Evolutionary conservation across 129 eudicot genomes (phyloP).

Genomic region (Dittrichia graveolens): DNA sequence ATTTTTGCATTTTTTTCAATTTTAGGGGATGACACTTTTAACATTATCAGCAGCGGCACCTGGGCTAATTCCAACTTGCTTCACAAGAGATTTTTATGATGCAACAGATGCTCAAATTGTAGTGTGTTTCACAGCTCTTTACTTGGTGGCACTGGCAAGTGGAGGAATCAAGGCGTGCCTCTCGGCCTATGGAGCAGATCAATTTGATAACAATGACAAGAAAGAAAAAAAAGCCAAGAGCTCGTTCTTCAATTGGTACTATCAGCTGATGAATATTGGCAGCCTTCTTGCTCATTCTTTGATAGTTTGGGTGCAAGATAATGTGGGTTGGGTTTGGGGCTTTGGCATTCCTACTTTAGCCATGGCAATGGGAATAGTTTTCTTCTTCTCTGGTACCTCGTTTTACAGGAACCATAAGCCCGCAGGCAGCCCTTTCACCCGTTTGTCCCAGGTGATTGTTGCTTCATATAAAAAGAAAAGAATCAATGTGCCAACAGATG

Average conservation of each 20-base stretch:
- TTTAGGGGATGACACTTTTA: conserved; percentile 41
- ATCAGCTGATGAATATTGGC: conserved; percentile 39
- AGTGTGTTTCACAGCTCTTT: conserved; percentile 31
- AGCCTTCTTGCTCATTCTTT: conserved; percentile 36
- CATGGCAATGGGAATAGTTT: conserved; percentile 37
- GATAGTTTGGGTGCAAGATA: conserved; percentile 44
- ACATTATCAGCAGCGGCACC: conserved; percentile 31
- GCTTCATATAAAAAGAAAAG: conserved; percentile 35
- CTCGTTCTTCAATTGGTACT: conserved; percentile 41
- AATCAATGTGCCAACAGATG: conserved; percentile 26
- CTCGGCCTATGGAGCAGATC: conserved; percentile 40
- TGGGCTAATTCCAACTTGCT: conserved; percentile 14
- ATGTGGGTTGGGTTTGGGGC: conserved; percentile 44
- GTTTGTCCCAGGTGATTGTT: conserved; percentile 37
- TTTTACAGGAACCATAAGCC: conserved; percentile 43
- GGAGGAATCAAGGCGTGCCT: conserved; percentile 45
- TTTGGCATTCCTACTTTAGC: conserved; percentile 41
- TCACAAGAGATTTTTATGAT: conserved; percentile 9
- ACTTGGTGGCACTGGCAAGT: conserved; percentile 41
- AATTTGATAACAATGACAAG: conserved; percentile 33
- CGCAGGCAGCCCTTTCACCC: conserved; percentile 38
- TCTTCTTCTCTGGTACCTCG: conserved; percentile 38
- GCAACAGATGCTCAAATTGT: conserved; percentile 16
- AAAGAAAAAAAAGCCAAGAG: conserved; percentile 31
- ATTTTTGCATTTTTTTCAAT: not conserved